These are phyloP conservation scores for Neospora caninum DNA, from an alignment of 169 alveolate species.

Conservation along the genomic window DNA sequence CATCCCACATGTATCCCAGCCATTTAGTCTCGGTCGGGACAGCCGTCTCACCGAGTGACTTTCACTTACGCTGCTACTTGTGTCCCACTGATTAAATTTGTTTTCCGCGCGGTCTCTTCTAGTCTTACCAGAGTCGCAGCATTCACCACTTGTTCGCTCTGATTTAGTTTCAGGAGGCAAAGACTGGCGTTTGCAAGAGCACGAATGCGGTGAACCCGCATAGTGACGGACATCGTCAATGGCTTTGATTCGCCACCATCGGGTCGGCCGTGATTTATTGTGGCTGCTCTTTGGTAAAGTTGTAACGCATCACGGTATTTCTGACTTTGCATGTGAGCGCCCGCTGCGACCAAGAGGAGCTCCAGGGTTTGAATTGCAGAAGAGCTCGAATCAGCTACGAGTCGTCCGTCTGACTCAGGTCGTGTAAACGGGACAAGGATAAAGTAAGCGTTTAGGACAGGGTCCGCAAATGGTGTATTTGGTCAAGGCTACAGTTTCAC, in stretches of 20 bases:
- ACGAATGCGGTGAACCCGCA: slow-evolving; percentile 21
- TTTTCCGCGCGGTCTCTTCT: background rate
- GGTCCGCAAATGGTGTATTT: no score
- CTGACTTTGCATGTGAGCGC: background rate
- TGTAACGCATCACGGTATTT: background rate
- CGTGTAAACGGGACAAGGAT: no score
- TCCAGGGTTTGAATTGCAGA: background rate
- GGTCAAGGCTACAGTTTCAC: no score
- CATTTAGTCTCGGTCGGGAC: no score
- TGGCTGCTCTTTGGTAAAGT: background rate
- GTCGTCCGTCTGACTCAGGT: no score
- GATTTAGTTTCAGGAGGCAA: background rate
- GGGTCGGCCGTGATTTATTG: background rate
- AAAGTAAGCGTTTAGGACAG: no score
- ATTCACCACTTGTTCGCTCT: background rate
- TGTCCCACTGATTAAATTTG: no score
- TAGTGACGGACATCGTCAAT: background rate
- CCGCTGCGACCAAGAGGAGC: background rate
- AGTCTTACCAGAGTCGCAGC: background rate
- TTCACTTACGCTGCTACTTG: no score
- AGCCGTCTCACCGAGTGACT: no score
- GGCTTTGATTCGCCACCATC: background rate
- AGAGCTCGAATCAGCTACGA: no score
- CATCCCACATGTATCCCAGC: no score
- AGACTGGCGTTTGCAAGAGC: slow-evolving; percentile 19